These are phyloP conservation scores for Brassica balearica DNA, from an alignment of 441 rosid genomes.

Conservation along the genomic window DNA sequence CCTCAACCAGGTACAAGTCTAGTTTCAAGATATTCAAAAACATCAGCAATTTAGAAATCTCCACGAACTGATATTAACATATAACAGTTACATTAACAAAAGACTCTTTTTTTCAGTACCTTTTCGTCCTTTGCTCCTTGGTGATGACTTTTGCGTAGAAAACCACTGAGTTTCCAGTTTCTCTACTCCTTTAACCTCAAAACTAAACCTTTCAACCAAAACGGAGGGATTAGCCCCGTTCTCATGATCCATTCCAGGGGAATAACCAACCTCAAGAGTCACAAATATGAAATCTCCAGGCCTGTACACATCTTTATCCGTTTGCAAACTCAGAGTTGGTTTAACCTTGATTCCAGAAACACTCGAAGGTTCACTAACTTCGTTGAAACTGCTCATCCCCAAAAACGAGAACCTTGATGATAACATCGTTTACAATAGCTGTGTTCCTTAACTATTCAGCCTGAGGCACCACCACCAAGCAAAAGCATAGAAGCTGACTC, in stretches of 20 bases:
- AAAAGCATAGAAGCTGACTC: conserved; percentile 33
- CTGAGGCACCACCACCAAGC: conserved; percentile 22
- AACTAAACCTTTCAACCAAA: conserved; percentile 75
- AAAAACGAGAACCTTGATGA: conserved; percentile 58
- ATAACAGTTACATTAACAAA: conserved; percentile 20
- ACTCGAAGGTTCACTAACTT: conserved; percentile 46
- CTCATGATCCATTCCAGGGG: conserved; percentile 34
- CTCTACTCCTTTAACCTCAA: conserved; percentile 86
- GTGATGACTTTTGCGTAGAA: conserved; percentile 66
- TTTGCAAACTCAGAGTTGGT: conserved; percentile 63
- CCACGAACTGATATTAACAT: neutral
- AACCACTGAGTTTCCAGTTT: conserved; percentile 90
- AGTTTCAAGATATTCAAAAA: neutral
- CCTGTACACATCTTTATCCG: conserved; percentile 83
- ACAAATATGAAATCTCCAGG: conserved; percentile 81
- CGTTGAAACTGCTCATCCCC: conserved; percentile 54
- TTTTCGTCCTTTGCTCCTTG: conserved; percentile 72
- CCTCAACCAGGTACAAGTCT: neutral
- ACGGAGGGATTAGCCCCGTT: conserved; percentile 49
- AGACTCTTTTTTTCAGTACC: conserved; percentile 47
- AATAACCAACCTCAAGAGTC: conserved; percentile 66
- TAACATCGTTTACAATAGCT: conserved; percentile 48
- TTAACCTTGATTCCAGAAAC: conserved; percentile 37
- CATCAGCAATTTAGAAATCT: conserved; percentile 14
- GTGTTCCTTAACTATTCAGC: conserved; percentile 6